Percentiles rank a stretch among this genome's conserved stretches.
phyloP scores from a whole-genome alignment of 768 basidiomycete genomes.

The Auricularia heimuer region DNA sequence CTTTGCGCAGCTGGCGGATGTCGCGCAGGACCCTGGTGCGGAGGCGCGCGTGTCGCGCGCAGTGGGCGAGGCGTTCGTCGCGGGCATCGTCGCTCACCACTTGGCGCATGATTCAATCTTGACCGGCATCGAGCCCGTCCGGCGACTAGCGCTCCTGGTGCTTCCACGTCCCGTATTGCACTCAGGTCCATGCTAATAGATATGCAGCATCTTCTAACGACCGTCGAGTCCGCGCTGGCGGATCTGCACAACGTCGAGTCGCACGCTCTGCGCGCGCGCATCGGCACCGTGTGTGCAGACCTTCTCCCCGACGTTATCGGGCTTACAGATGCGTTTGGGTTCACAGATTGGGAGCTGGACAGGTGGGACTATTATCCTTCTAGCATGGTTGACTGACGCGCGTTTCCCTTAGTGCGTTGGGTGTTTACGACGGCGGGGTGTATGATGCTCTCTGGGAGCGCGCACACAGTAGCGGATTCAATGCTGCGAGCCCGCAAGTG shows the following conservation, averaged over 20 bases:
- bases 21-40: constrained; percentile 42
- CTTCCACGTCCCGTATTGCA: neutral
- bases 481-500: neutral
- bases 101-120: constrained; percentile 23
- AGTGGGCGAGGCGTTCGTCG: constrained; percentile 62
- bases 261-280: constrained; percentile 34
- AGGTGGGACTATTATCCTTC: constrained; percentile 30
- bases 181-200: constrained; percentile 14
- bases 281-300: constrained; percentile 37
- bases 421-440: constrained; percentile 51
- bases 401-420: constrained; percentile 38
- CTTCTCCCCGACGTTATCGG: constrained; percentile 58
- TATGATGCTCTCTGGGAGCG: constrained; percentile 59
- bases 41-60: constrained; percentile 52
- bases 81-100: constrained; percentile 40
- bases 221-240: constrained; percentile 42
- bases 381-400: neutral
- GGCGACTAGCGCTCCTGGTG: constrained; percentile 20
- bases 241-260: constrained; percentile 43
- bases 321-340: constrained; percentile 63
- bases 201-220: constrained; percentile 44
- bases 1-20: constrained; percentile 22
- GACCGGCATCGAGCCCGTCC: constrained; percentile 14
- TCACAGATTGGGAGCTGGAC: constrained; percentile 66
- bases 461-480: constrained; percentile 16